These are phyloP conservation scores for Geranomyces michiganensis DNA, from an alignment of 192 early-diverging fungal species.

Conservation along the genomic window DNA sequence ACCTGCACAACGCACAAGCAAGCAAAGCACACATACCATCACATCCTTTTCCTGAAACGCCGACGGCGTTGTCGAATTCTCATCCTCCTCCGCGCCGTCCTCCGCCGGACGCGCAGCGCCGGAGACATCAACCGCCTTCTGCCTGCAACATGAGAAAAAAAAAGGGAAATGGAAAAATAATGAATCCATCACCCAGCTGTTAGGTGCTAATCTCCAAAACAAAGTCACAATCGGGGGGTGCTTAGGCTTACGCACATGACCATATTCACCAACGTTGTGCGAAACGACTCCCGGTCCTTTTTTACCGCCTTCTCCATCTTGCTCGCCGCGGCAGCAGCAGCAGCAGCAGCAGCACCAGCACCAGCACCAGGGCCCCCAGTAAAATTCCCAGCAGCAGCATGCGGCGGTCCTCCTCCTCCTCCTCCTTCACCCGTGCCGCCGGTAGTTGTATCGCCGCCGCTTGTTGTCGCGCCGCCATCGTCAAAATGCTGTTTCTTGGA, in stretches of 20 bases:
- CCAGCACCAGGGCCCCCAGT: background rate
- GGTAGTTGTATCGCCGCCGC: background rate
- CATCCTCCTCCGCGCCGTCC: conserved; percentile 19
- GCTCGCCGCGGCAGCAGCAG: background rate
- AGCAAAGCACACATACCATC: conserved; percentile 31
- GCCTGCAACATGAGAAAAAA: conserved; percentile 24
- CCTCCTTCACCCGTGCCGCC: background rate
- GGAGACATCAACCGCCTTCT: conserved; percentile 41
- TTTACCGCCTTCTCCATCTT: conserved; percentile 47
- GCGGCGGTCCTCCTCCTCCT: conserved; percentile 2
- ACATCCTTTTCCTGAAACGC: conserved; percentile 46
- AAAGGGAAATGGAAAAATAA: background rate
- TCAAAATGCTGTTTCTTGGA: conserved; percentile 19
- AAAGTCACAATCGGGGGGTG: too few species aligned
- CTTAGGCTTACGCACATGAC: conserved; percentile 47
- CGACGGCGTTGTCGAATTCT: conserved; percentile 2
- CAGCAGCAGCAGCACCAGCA: conserved; percentile 13
- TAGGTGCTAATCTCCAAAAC: background rate
- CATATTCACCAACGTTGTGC: conserved; percentile 61
- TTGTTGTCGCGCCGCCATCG: background rate
- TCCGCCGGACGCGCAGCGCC: conserved; percentile 2
- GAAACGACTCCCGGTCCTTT: conserved; percentile 58
- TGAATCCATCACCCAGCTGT: background rate
- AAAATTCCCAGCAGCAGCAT: too few species aligned
- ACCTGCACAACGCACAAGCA: too few species aligned